Base-by-base conservation (phyloP, 2,329 filamentous ascomycete species). In the Aspergillus quadrilineatus region DNA sequence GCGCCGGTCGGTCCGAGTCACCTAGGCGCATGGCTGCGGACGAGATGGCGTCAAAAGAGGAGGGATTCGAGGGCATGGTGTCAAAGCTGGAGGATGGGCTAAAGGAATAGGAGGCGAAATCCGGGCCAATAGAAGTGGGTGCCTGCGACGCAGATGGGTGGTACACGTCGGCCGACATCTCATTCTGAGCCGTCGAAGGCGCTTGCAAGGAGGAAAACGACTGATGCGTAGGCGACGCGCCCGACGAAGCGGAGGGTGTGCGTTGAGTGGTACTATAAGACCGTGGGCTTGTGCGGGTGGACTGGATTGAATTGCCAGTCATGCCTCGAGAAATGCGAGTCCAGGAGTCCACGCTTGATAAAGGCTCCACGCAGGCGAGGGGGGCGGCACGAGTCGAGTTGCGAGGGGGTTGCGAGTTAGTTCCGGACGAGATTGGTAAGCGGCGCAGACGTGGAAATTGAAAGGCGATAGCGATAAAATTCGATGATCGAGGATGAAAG, bases 91-190 rank as follows among this genome's bases (percentile, higher is more conserved):
- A 56, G 8, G 72, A 66, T 36, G 71, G 60, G 39, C 73, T 73
- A 53, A 76, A 73, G 10, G 72, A 67, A 59, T 72, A 70, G 53
- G 69, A 70, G 49, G 69, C 64, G 52, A 75, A 75, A 26, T 73
- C 65, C 14, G 65, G 62, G 39, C 62, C 64, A 64, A 75, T 62
- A 60, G 72, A 69, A 46, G 68, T 57, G 50, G 71, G 59, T 53
- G 71, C 64, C 62, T 75, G 72, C 59, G 73, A 73, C 55, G 69
- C 65, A 57, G 67, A 66, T 43, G 72, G 69, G 58, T 65, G 73
- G 58, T 76, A 75, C 63, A 76, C 72, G 66, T 76, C 74, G 65
- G 73, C 70, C 67, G 74, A 72, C 72, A 75, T 75, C 63, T 69
- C 72, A 73, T 74, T 72, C 69, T 75, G 73, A 63, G 69, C 67